phyloP scores from a whole-genome alignment of 179 eudicot species.

The Amaranthus tricolor region DNA sequence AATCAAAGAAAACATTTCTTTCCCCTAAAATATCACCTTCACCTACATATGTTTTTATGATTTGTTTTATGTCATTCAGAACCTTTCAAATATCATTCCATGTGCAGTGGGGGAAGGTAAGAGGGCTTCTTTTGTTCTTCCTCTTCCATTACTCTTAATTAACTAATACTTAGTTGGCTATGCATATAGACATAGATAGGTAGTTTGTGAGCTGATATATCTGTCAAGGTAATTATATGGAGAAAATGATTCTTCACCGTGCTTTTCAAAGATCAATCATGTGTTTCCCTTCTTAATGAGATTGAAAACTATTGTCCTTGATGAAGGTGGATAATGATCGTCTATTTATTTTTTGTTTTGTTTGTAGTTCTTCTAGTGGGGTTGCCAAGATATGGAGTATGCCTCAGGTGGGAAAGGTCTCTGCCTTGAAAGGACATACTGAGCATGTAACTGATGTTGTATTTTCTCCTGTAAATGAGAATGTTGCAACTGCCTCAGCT shows the following conservation, averaged over 20 bases:
- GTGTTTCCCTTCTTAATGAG: neutral
- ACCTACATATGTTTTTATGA: neutral
- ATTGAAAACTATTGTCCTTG: slow-evolving; percentile 8
- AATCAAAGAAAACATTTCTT: neutral
- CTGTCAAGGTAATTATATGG: neutral
- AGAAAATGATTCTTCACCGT: neutral
- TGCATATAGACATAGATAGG: neutral
- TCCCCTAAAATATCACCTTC: neutral
- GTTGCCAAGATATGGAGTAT: slow-evolving; percentile 89
- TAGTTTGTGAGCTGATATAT: neutral
- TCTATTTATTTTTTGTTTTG: slow-evolving; percentile 8
- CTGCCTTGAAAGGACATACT: slow-evolving; percentile 80
- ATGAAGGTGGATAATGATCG: slow-evolving; percentile 8
- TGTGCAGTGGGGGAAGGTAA: neutral
- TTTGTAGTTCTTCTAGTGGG: slow-evolving; percentile 67
- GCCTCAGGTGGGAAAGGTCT: slow-evolving; percentile 62
- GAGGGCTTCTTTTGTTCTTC: neutral
- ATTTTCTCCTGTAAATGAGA: slow-evolving; percentile 68
- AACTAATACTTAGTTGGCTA: neutral
- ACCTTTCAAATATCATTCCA: neutral
- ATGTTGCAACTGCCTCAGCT: slow-evolving; percentile 87
- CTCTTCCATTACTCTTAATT: neutral
- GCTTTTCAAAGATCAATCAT: neutral
- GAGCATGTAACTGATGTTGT: slow-evolving; percentile 81
- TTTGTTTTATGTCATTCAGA: neutral